Evolutionary conservation across 345 rosid species (phyloP).

Genomic region (Punica granatum): DNA sequence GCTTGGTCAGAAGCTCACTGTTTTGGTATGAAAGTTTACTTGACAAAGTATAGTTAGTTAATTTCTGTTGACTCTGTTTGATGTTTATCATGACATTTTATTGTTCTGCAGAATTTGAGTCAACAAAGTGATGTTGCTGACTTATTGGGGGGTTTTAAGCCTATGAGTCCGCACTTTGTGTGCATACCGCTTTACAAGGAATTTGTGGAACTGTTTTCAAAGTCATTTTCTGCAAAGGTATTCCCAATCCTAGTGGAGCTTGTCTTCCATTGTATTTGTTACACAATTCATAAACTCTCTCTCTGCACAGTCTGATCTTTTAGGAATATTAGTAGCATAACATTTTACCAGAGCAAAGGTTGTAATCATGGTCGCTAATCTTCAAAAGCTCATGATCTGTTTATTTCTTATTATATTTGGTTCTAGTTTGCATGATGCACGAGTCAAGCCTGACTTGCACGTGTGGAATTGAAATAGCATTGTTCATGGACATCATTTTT

Average conservation of each 20-base stretch:
- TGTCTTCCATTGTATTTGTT: too few species aligned
- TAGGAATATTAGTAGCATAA: constrained; percentile 3
- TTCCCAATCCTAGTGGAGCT: not conserved
- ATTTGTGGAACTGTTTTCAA: constrained; percentile 49
- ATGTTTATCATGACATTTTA: constrained; percentile 3
- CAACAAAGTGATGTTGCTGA: constrained; percentile 96
- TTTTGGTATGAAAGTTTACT: constrained; percentile 44
- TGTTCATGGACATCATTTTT: not conserved
- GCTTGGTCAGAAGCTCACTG: constrained; percentile 82
- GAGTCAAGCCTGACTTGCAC: not conserved
- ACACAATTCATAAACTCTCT: too few species aligned
- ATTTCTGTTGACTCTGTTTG: not conserved
- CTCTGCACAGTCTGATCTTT: too few species aligned
- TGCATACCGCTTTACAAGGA: constrained; percentile 69
- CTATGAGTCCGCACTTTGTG: constrained; percentile 58
- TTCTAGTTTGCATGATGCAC: not conserved
- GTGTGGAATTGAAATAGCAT: not conserved
- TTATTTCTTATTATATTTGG: not conserved
- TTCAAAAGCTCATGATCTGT: not conserved
- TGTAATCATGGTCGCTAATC: not conserved
- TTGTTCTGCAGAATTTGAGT: constrained; percentile 70
- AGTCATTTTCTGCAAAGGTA: constrained; percentile 49
- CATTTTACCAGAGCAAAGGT: too few species aligned
- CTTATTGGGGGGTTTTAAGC: constrained; percentile 95
- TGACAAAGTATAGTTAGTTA: not conserved